Conservation (phyloP, 2,329 filamentous ascomycete species). For the Ophiocordyceps robertsii region DNA sequence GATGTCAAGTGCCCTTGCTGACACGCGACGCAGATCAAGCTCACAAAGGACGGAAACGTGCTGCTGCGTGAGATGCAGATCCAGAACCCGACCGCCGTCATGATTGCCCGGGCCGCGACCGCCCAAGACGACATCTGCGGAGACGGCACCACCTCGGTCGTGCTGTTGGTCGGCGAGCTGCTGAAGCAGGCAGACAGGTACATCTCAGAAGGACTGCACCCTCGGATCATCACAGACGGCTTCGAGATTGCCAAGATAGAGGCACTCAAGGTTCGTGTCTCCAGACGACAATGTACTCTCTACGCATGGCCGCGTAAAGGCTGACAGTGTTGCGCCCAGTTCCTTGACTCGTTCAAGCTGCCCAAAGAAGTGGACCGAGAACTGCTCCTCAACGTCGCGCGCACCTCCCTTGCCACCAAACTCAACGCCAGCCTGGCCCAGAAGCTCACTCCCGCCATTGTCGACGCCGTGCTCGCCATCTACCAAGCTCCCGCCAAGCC, state of each 20-base stretch:
- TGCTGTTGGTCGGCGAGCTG: slow-evolving; percentile 88
- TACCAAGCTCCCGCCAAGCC: slow-evolving; percentile 83
- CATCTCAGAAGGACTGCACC: slow-evolving; percentile 93
- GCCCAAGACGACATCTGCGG: slow-evolving; percentile 98
- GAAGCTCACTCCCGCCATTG: slow-evolving; percentile 86
- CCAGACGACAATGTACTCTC: neutral
- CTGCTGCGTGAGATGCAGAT: slow-evolving; percentile 75
- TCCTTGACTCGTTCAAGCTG: slow-evolving; percentile 90
- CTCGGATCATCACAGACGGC: slow-evolving; percentile 90
- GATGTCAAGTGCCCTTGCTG: slow-evolving; percentile 11
- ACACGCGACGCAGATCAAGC: slow-evolving; percentile 60
- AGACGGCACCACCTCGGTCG: slow-evolving; percentile 93
- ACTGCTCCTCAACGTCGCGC: slow-evolving; percentile 80
- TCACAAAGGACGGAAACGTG: slow-evolving; percentile 97
- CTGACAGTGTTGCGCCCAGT: slow-evolving; percentile 34
- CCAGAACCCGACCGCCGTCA: slow-evolving; percentile 92
- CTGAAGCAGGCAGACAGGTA: slow-evolving; percentile 95
- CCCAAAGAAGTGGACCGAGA: slow-evolving; percentile 81
- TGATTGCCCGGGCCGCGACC: slow-evolving; percentile 73
- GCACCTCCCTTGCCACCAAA: slow-evolving; percentile 91
- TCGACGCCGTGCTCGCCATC: slow-evolving; percentile 91
- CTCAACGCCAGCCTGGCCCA: slow-evolving; percentile 79
- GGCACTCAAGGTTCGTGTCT: slow-evolving; percentile 56
- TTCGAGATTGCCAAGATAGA: slow-evolving; percentile 95
- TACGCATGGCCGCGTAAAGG: neutral